Evolutionary conservation across 1,284 basidiomycete species (phyloP).

Genomic region (Leccinum fallax): DNA sequence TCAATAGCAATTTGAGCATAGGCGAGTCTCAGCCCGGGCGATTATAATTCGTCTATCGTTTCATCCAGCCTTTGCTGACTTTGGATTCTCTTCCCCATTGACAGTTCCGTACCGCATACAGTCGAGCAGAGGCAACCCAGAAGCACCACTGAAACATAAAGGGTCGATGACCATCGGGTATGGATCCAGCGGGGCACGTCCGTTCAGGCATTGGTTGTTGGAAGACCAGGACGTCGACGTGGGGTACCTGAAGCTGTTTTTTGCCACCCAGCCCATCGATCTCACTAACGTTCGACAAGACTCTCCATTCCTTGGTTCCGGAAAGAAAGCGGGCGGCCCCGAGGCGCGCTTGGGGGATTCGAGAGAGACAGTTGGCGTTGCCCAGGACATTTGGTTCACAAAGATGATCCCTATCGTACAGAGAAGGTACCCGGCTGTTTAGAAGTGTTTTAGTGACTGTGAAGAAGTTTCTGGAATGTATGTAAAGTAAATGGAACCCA

Average conservation of each 20-base stretch:
- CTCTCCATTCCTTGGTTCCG: slow-evolving; percentile 12
- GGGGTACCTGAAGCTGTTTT: slow-evolving; percentile 25
- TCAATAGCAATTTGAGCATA: slow-evolving; percentile 24
- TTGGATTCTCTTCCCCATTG: background rate
- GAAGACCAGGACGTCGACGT: slow-evolving; percentile 20
- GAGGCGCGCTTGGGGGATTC: background rate
- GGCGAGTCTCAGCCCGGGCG: slow-evolving; percentile 1
- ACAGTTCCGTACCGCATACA: slow-evolving; percentile 17
- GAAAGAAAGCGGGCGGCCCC: no score
- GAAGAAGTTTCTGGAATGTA: background rate
- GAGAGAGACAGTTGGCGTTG: background rate
- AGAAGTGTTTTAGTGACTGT: background rate
- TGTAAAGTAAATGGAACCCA: background rate
- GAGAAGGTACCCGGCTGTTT: background rate
- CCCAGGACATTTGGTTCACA: slow-evolving; percentile 11
- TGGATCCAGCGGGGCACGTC: slow-evolving; percentile 10
- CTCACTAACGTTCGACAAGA: slow-evolving; percentile 14
- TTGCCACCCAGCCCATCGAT: slow-evolving; percentile 23
- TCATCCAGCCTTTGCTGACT: background rate
- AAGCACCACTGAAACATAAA: slow-evolving; percentile 8
- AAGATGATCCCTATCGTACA: slow-evolving; percentile 14
- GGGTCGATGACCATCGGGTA: slow-evolving; percentile 21
- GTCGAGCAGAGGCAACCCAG: background rate
- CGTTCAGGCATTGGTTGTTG: slow-evolving; percentile 8
- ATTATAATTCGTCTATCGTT: background rate